phyloP scores from a whole-genome alignment of 2,329 filamentous ascomycete species.

The Alternaria rosae region DNA sequence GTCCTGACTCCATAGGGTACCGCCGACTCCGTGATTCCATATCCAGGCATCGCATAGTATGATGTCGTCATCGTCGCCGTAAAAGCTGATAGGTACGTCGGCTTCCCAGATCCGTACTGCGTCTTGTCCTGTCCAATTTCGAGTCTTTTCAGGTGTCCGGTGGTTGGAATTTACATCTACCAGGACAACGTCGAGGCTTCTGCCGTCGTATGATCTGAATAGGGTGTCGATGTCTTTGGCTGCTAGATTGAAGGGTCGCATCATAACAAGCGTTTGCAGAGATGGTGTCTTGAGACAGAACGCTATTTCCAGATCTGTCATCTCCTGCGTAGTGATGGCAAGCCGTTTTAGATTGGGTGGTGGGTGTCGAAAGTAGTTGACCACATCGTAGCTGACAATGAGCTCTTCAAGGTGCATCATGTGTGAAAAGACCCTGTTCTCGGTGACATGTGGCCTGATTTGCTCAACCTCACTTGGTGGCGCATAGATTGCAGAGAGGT shows the following conservation, averaged over 20 bases:
- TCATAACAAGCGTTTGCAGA: constrained; percentile 27
- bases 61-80: constrained; percentile 37
- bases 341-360: constrained; percentile 38
- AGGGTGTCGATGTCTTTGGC: constrained; percentile 26
- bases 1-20: constrained; percentile 29
- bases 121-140: constrained; percentile 32
- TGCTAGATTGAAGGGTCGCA: constrained; percentile 22
- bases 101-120: constrained; percentile 35
- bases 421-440: constrained; percentile 30
- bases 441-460: constrained; percentile 15
- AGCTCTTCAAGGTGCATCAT: constrained; percentile 39
- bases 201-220: constrained; percentile 29
- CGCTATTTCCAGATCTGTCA: constrained; percentile 15
- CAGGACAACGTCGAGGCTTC: constrained; percentile 31
- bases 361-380: constrained; percentile 31
- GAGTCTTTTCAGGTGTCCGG: constrained; percentile 23
- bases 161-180: constrained; percentile 38
- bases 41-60: constrained; percentile 36
- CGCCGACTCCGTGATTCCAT: constrained; percentile 32
- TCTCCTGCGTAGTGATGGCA: constrained; percentile 30
- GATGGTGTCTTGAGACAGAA: constrained; percentile 29
- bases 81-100: constrained; percentile 39
- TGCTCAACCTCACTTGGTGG: constrained; percentile 16
- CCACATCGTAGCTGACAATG: constrained; percentile 29
- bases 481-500: constrained; percentile 28